Conservation (phyloP, 1,284 basidiomycete species). For the Heimioporus retisporus region DNA sequence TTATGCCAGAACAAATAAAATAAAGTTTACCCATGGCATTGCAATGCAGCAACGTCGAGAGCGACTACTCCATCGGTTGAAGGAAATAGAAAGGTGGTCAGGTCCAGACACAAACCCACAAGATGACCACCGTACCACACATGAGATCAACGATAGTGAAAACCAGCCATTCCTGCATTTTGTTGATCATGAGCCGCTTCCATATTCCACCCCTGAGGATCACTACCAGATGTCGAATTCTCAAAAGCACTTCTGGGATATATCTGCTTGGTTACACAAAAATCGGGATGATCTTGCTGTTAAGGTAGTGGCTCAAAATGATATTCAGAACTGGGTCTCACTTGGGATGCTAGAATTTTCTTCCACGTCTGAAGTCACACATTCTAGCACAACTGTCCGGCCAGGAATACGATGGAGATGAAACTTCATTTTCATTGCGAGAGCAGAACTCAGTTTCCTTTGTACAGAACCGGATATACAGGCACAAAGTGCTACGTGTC, state of each 20-base stretch:
- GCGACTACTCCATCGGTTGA: conserved; percentile 21
- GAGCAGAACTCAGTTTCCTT: not conserved
- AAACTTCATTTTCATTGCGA: not conserved
- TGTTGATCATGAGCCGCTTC: conserved; percentile 25
- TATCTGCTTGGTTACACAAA: conserved; percentile 19
- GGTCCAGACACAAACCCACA: no score
- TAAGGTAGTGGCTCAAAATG: not conserved
- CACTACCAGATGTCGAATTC: conserved; percentile 37
- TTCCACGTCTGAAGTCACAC: no score
- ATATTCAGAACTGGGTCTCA: no score
- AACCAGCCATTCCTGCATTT: conserved; percentile 20
- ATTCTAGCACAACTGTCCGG: no score
- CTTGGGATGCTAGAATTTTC: no score
- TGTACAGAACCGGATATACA: not conserved
- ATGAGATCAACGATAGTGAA: no score
- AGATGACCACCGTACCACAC: no score
- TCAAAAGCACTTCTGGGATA: conserved; percentile 23
- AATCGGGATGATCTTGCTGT: not conserved
- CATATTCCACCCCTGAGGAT: not conserved
- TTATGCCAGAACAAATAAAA: conserved; percentile 46
- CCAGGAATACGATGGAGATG: not conserved
- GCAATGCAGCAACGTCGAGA: conserved; percentile 31
- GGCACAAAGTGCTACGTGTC: not conserved
- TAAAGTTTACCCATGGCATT: conserved; percentile 36
- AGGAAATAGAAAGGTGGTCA: not conserved